Evolutionary conservation across 2,329 filamentous ascomycete species (phyloP).

Genomic region (Huntiella bhutanensis): DNA sequence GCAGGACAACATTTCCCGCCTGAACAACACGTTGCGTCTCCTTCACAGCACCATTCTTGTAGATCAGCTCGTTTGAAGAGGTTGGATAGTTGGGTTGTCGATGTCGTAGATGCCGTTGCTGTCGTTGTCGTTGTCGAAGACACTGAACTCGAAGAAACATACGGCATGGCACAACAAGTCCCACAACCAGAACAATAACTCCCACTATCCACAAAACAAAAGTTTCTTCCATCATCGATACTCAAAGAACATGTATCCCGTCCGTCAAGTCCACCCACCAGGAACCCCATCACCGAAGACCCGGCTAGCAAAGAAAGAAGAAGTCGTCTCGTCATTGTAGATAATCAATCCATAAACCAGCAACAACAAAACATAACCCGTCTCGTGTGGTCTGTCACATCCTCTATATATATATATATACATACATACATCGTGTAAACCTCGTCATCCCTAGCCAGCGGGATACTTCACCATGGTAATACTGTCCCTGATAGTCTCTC

Average conservation of each 20-base stretch:
- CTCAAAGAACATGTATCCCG: too few species aligned
- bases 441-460: too few species aligned
- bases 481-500: background rate
- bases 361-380: too few species aligned
- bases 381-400: too few species aligned
- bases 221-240: slow-evolving; percentile 5
- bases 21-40: slow-evolving; percentile 9
- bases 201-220: slow-evolving; percentile 9
- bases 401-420: too few species aligned
- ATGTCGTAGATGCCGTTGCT: background rate
- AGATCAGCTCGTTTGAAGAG: background rate
- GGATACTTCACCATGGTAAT: too few species aligned
- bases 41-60: slow-evolving; percentile 10
- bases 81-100: background rate
- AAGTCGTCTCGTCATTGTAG: too few species aligned
- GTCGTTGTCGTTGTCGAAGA: background rate
- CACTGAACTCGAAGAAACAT: background rate
- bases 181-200: slow-evolving; percentile 11
- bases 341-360: too few species aligned
- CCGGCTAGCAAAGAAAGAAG: too few species aligned
- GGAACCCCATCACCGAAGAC: too few species aligned
- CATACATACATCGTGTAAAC: too few species aligned
- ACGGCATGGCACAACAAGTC: slow-evolving; percentile 9
- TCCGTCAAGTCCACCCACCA: too few species aligned
- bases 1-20: slow-evolving; percentile 10